Conservation (phyloP, 106 monocot species). For the Ottelia alismoides region DNA sequence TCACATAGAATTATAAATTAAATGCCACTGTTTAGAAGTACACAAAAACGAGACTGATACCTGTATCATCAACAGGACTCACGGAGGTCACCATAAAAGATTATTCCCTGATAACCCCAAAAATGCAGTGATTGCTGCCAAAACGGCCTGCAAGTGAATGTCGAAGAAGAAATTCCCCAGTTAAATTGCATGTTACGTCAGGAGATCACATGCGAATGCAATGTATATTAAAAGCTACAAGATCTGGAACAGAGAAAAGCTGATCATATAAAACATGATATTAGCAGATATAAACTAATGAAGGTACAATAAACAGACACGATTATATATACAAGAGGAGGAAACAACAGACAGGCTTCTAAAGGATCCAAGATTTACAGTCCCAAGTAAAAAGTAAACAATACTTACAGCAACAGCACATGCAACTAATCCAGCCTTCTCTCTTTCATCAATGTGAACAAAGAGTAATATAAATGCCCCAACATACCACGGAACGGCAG, state of each 20-base stretch:
- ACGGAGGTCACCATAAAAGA: not conserved
- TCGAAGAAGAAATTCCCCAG: not conserved
- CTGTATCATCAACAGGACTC: too few relatives aligned
- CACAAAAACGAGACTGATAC: too few relatives aligned
- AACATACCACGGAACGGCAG: constrained; percentile 6
- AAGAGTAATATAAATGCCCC: constrained; percentile 2
- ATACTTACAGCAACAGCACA: constrained; percentile 3
- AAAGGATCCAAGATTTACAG: too few relatives aligned
- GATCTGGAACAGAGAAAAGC: not conserved
- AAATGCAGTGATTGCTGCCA: not conserved
- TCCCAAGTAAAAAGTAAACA: not conserved
- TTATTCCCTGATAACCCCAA: not conserved
- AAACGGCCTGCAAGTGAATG: not conserved
- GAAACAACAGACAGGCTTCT: too few relatives aligned
- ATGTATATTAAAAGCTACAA: not conserved
- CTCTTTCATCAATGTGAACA: not conserved
- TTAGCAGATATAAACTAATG: not conserved
- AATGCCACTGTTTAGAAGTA: too few relatives aligned
- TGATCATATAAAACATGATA: not conserved
- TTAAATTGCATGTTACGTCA: not conserved
- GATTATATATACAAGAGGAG: too few relatives aligned
- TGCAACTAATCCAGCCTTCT: not conserved
- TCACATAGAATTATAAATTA: too few relatives aligned
- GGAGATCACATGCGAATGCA: not conserved
- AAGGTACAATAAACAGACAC: too few relatives aligned